Percentiles rank a stretch among this genome's conserved stretches.
phyloP scores from a whole-genome alignment of 331 rosid genomes.

The Pyracantha coccinea region DNA sequence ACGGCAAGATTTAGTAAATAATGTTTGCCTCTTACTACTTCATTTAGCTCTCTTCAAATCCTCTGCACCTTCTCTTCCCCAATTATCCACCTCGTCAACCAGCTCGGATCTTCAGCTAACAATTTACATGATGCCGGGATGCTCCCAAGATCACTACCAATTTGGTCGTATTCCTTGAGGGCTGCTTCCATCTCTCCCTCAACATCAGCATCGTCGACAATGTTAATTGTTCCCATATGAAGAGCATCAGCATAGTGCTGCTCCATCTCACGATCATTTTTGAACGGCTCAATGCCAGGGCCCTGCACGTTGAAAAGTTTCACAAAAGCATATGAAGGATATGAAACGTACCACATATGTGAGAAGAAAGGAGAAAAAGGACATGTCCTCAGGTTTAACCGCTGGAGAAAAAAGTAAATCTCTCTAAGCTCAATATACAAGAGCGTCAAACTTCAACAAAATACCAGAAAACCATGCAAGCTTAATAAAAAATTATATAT shows the following conservation, averaged over 20 bases:
- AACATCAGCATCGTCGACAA: slow-evolving; percentile 36
- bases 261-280: slow-evolving; percentile 57
- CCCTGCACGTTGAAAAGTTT: slow-evolving; percentile 40
- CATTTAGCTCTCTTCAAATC: slow-evolving; percentile 15
- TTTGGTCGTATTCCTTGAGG: slow-evolving; percentile 63
- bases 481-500: neutral
- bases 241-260: slow-evolving; percentile 62
- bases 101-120: slow-evolving; percentile 71
- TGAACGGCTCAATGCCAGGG: slow-evolving; percentile 57
- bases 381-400: neutral
- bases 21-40: neutral
- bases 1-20: too few species aligned
- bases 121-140: slow-evolving; percentile 58
- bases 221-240: slow-evolving; percentile 41
- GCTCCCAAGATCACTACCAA: slow-evolving; percentile 82
- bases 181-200: slow-evolving; percentile 81
- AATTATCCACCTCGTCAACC: slow-evolving; percentile 84
- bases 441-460: neutral
- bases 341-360: neutral
- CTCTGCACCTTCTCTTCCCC: slow-evolving; percentile 66
- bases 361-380: neutral
- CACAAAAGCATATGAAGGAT: neutral
- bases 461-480: neutral
- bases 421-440: neutral
- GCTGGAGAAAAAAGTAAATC: neutral